Evolutionary conservation across 345 rosid species (phyloP).

Genomic region (Hypericum androsaemum): DNA sequence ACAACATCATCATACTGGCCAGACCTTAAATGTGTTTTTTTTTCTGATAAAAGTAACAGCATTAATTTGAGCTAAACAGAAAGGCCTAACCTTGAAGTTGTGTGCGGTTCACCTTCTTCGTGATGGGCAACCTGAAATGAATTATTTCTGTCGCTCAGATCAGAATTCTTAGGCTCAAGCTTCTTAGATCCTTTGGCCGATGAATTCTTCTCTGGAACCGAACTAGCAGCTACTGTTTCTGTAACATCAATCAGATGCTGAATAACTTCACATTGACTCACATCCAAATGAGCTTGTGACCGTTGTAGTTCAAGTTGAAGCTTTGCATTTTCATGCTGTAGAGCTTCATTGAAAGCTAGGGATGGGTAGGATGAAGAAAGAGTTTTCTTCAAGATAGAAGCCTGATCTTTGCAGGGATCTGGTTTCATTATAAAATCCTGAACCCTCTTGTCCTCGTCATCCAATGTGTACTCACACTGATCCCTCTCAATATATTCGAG

Average conservation of each 20-base stretch:
- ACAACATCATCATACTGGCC: too few species aligned
- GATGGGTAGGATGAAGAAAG: conserved; percentile 86
- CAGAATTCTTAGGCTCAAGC: conserved; percentile 33
- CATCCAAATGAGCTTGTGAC: conserved; percentile 77
- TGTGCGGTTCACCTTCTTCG: conserved; percentile 36
- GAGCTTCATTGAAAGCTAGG: conserved; percentile 70
- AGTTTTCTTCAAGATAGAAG: conserved; percentile 65
- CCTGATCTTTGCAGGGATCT: conserved; percentile 54
- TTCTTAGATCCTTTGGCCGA: conserved; percentile 42
- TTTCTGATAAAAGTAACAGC: too few species aligned
- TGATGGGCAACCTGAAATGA: conserved; percentile 36
- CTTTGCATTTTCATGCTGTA: conserved; percentile 64
- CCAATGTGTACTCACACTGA: conserved; percentile 82
- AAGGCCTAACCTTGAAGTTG: conserved; percentile 53
- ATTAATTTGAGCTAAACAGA: neutral
- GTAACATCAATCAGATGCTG: conserved; percentile 81
- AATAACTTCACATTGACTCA: conserved; percentile 76
- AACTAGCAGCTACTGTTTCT: conserved; percentile 44
- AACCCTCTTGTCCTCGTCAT: conserved; percentile 83
- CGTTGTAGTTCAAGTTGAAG: conserved; percentile 73
- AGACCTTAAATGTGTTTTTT: too few species aligned
- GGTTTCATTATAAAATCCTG: conserved; percentile 70
- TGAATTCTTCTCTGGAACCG: conserved; percentile 32
- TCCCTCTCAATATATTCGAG: conserved; percentile 78
- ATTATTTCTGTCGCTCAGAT: conserved; percentile 35